Conservation (phyloP, 441 rosid genomes). For the Biscutella laevigata region DNA sequence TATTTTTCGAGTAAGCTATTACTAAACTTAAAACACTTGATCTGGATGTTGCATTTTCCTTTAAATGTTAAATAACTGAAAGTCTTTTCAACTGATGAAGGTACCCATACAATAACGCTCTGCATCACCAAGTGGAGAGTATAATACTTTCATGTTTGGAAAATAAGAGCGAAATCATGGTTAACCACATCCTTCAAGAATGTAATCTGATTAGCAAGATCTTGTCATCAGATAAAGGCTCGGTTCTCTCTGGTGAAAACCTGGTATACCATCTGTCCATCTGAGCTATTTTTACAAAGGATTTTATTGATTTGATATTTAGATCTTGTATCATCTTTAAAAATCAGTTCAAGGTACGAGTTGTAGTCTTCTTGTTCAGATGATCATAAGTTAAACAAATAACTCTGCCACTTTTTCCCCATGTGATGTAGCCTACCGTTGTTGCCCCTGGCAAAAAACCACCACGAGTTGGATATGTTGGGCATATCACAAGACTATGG, state of each 20-base stretch:
- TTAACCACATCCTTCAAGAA: slow-evolving; percentile 69
- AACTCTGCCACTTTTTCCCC: not conserved
- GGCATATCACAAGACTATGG: slow-evolving; percentile 73
- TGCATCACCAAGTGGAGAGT: slow-evolving; percentile 95
- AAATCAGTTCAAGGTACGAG: not conserved
- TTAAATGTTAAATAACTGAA: not conserved
- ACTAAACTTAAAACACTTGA: not conserved
- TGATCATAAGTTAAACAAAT: not conserved
- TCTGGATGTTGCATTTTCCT: slow-evolving; percentile 1
- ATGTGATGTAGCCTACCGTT: slow-evolving; percentile 65
- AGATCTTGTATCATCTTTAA: not conserved
- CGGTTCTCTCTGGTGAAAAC: slow-evolving; percentile 46
- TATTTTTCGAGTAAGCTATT: slow-evolving; percentile 76
- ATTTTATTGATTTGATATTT: not conserved
- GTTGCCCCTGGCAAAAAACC: slow-evolving; percentile 60
- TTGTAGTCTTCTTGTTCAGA: not conserved
- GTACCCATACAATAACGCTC: slow-evolving; percentile 88
- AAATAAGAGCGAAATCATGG: slow-evolving; percentile 50
- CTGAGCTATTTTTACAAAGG: not conserved
- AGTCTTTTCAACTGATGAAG: slow-evolving; percentile 37
- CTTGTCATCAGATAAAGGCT: slow-evolving; percentile 58
- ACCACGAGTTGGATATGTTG: slow-evolving; percentile 78
- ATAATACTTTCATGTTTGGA: slow-evolving; percentile 77
- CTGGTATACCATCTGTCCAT: slow-evolving; percentile 36
- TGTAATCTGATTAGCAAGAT: slow-evolving; percentile 71